Conservation (phyloP, 2,329 filamentous ascomycete species). For the Aspergillus novofumigatus region DNA sequence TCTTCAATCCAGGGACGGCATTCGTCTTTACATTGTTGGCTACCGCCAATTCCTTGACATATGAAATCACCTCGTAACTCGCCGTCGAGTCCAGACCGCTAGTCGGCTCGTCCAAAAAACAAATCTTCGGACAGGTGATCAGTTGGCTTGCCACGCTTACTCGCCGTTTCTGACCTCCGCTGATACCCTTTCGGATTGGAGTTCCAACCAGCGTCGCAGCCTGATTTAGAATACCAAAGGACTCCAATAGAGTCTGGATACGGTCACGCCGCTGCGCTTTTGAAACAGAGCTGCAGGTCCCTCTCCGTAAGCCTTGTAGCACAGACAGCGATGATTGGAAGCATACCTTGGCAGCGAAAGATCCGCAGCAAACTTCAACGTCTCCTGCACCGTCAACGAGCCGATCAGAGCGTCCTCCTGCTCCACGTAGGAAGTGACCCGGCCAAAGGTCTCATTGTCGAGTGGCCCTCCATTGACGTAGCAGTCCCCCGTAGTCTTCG, state of each 20-base stretch:
- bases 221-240: constrained; percentile 70
- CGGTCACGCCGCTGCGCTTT: constrained; percentile 58
- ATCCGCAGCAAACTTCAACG: constrained; percentile 70
- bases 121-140: constrained; percentile 72
- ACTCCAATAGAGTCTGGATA: constrained; percentile 62
- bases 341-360: constrained; percentile 55
- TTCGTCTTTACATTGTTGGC: constrained; percentile 55
- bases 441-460: constrained; percentile 54
- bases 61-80: constrained; percentile 71
- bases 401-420: constrained; percentile 84
- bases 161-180: constrained; percentile 78
- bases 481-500: constrained; percentile 51
- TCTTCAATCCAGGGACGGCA: background rate
- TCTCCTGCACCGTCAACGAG: constrained; percentile 74
- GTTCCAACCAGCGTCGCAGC: constrained; percentile 72
- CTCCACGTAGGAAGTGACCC: constrained; percentile 74
- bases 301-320: constrained; percentile 5
- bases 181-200: constrained; percentile 76
- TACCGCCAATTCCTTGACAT: constrained; percentile 63
- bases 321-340: background rate
- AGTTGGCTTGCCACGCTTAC: constrained; percentile 76
- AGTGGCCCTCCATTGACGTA: constrained; percentile 60
- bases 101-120: constrained; percentile 82
- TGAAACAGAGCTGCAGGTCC: constrained; percentile 40
- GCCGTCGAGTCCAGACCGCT: constrained; percentile 77